A percentile compares a stretch with the other conserved stretches of the same genome.
Conservation (phyloP, 352 stramenopile species). For the Pythium volutum region DNA sequence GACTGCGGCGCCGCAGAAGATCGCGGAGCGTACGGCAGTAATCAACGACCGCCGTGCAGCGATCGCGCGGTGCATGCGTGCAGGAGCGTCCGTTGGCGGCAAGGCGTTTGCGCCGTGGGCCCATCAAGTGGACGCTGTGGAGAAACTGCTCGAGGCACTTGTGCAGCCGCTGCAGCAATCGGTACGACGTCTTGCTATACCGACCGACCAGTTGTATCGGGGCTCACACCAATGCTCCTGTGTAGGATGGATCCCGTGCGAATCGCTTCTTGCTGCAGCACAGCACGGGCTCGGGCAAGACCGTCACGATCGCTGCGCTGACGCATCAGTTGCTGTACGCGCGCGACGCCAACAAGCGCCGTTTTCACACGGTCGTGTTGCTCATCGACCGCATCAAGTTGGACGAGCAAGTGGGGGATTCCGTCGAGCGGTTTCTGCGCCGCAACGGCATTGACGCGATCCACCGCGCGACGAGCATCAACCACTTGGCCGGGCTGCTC, state of each 20-base stretch:
- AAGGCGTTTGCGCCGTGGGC: constrained; percentile 53
- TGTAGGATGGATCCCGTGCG: constrained; percentile 15
- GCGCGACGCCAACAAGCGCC: constrained; percentile 32
- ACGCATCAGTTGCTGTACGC: constrained; percentile 66
- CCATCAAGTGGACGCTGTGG: constrained; percentile 60
- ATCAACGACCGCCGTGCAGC: constrained; percentile 16
- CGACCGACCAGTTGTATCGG: background rate
- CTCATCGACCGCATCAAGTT: constrained; percentile 82
- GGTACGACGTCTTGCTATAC: constrained; percentile 1
- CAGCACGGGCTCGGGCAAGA: constrained; percentile 82
- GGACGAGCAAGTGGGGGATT: constrained; percentile 74
- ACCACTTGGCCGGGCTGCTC: constrained; percentile 61
- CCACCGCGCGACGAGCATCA: constrained; percentile 69
- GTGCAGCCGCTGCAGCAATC: constrained; percentile 16
- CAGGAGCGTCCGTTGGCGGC: constrained; percentile 30
- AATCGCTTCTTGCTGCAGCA: constrained; percentile 69
- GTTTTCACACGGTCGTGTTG: constrained; percentile 78
- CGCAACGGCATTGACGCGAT: constrained; percentile 72
- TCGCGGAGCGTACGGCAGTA: background rate
- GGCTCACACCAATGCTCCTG: no score
- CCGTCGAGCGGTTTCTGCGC: constrained; percentile 62
- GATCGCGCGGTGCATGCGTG: constrained; percentile 56
- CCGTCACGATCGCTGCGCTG: constrained; percentile 68
- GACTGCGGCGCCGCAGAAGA: background rate
- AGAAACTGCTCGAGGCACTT: constrained; percentile 49